Conservation (phyloP, 2,329 filamentous ascomycete genomes). For the Penicillium sp. region DNA sequence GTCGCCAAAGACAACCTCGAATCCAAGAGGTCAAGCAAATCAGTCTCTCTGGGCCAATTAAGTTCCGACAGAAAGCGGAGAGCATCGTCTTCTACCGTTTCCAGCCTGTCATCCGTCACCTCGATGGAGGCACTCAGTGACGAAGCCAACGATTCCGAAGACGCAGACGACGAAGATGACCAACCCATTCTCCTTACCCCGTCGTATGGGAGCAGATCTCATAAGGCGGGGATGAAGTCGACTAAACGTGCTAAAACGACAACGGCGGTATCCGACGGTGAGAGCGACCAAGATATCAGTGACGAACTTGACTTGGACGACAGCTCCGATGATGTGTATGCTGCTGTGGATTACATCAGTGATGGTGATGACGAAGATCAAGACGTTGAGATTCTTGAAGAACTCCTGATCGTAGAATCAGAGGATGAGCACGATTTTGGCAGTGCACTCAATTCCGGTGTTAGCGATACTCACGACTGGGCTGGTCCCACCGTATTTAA, state of each 20-base stretch:
- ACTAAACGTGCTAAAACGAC: constrained; percentile 41
- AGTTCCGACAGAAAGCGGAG: constrained; percentile 40
- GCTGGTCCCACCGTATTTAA: constrained; percentile 57
- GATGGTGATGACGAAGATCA: constrained; percentile 82
- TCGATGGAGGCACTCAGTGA: constrained; percentile 42
- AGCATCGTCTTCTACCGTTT: constrained; percentile 41
- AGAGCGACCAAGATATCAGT: constrained; percentile 37
- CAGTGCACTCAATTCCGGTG: constrained; percentile 30
- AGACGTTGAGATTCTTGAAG: constrained; percentile 77
- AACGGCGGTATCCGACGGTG: constrained; percentile 40
- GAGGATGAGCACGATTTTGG: constrained; percentile 40
- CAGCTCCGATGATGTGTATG: constrained; percentile 72
- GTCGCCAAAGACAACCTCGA: constrained; percentile 31
- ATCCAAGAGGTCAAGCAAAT: constrained; percentile 33
- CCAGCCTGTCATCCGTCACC: constrained; percentile 44
- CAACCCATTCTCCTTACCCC: constrained; percentile 46
- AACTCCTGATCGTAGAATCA: constrained; percentile 68
- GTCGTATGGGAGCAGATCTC: constrained; percentile 47
- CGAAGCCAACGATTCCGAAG: constrained; percentile 44
- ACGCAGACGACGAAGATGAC: constrained; percentile 51
- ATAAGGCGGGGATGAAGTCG: constrained; percentile 48
- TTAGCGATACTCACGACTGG: constrained; percentile 49
- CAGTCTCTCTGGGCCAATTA: constrained; percentile 27
- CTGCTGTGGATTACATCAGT: constrained; percentile 77
- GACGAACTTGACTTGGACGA: constrained; percentile 40